Base-by-base conservation (phyloP, 345 rosid species). In the Rhodomyrtus tomentosa region DNA sequence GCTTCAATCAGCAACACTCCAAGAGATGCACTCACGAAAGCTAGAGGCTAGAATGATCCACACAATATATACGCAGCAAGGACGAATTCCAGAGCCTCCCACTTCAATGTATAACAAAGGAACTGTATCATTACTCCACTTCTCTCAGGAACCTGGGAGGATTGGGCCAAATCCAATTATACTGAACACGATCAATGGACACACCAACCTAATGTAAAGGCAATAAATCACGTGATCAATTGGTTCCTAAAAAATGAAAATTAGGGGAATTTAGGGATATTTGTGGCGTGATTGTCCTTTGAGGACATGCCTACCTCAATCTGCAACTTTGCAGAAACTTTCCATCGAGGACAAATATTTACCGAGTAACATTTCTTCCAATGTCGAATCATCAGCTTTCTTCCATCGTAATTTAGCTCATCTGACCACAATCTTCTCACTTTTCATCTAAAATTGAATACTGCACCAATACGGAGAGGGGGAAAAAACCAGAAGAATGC, bases 1-100 rank as follows among this genome's bases (percentile, higher is more conserved):
- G 88, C 94, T 92, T 91, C 96, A 89, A 87, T 88, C 90, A 91
- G 92, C 94, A 89, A 82, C 82, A 90, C 98, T 87, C 90, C 97
- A 89, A 92, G 88, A 87, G 89, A 87, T 36, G 21, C 74, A 83
- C 89, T 87, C 93, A 93, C 89, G 91, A 92, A 92, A 94, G 89
- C 86, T 92, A 90, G 86, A 45, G 89, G 82, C 81, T 88, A 91
- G 58, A 88, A 86, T 55, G 86, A 84, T 83, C 90, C 88, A 85
- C 81, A 85, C 27, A 86, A 88, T 38, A 84, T 89, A 83, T 87
- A 90, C 54, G 89, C 84, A 89, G 91, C 88, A 88, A 82, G 87
- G 90, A 87, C 86, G 88, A 90, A 88, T 85, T 87, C 88, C 91
- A 90, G 88, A 89, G 91, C 90, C 91, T 90, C 92, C 88, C 87